Base-by-base conservation (phyloP, 2,329 filamentous ascomycete genomes). In the Didymella pinodella region DNA sequence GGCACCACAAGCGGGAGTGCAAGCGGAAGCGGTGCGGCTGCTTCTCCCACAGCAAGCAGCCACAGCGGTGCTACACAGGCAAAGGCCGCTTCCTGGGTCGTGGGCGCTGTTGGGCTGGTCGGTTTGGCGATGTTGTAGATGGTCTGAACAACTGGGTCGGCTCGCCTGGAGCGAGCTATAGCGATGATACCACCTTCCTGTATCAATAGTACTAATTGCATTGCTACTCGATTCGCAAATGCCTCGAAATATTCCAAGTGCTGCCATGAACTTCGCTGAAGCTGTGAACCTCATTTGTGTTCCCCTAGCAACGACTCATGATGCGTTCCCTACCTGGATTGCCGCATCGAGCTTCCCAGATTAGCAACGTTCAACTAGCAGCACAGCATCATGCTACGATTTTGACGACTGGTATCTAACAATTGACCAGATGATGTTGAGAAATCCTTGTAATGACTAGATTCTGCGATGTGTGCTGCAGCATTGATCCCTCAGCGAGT, bases 21-120 rank as follows among this genome's bases (percentile, higher is more conserved):
- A 36, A 70, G 65, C 26, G 54, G 48, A 31, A 68, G 62, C 49
- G 64, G 48, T 16, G 50, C 65, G 34, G 58, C 64, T 40, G 46
- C 67, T 12, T 59, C 63, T 22, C 36, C 70, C 7, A 62, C 57
- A 44, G 41, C 63, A 4, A 65, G 54, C 28, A 18, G 57, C 7
- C 56, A 46, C 18, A 69, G 66, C 40, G 68, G 70, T 40, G 75
- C 75, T 16, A 41, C 70, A 20, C 69, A 72, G 46, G 67, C 65
- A n/a, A 75, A 72, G 40, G 65, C 69, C 22, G 69, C 66, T 25
- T 68, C 71, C 6, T 78, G 75, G 74, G 54, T 69, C 6, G 28
- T 78, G 52, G 75, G 75, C 36, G 76, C 70, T 28, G 69, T 71
- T 48, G 77, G 75, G 45, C 28, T 77, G 16, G 74, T 66, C 28